phyloP scores from a whole-genome alignment of 805 yeast genomes.

The Lipomyces kockii region DNA sequence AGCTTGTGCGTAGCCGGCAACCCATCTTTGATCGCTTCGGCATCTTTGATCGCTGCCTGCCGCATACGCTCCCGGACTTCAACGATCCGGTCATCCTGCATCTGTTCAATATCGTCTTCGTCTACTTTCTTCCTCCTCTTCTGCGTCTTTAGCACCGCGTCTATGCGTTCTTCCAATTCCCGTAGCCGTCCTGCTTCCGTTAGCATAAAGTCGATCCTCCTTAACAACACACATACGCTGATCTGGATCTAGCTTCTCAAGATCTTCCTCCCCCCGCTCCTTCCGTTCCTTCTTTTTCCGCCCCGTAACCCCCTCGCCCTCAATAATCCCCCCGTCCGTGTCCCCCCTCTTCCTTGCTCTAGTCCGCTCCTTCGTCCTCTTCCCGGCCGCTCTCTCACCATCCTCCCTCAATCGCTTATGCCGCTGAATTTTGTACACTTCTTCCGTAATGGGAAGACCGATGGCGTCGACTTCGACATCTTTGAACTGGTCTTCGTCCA shows the following conservation, averaged over 20 bases:
- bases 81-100: conserved; percentile 90
- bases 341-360: conserved; percentile 29
- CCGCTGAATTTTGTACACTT: conserved; percentile 47
- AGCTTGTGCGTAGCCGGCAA: conserved; percentile 77
- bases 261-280: conserved; percentile 18
- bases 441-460: conserved; percentile 47
- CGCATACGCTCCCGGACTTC: conserved; percentile 87
- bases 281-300: conserved; percentile 29
- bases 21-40: conserved; percentile 61
- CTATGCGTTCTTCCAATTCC: conserved; percentile 79
- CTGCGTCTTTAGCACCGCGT: conserved; percentile 71
- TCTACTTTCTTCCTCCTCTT: conserved; percentile 64
- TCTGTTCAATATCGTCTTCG: conserved; percentile 91
- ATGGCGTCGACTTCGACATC: conserved; percentile 42
- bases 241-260: conserved; percentile 21
- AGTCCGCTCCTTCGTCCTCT: conserved; percentile 29
- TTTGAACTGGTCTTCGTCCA: conserved; percentile 48
- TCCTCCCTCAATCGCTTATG: conserved; percentile 43
- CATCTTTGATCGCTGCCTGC: conserved; percentile 60
- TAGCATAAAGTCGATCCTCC: background rate
- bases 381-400: conserved; percentile 20
- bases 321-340: conserved; percentile 12
- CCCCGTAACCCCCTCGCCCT: conserved; percentile 2
- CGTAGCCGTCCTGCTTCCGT: conserved; percentile 60
- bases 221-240: conserved; percentile 14